Evolutionary conservation across 2,329 filamentous ascomycete genomes (phyloP), one percentile per base, ranked within the genome.

Genomic region (Penicillium sp.): DNA sequence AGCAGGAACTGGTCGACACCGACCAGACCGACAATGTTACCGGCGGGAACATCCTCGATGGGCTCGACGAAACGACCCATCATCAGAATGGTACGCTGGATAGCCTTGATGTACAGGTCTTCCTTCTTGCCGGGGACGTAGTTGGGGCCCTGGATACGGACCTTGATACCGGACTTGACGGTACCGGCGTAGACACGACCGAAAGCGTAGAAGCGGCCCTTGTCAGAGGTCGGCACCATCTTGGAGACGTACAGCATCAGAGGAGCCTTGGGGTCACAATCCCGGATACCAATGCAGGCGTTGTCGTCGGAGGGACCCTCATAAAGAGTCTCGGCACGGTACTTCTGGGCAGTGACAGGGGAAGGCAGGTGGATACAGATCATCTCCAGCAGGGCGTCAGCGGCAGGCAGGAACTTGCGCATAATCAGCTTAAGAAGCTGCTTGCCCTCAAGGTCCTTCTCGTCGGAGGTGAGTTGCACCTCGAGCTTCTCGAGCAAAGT

Each of bases 171-270:
- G 57, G 92, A 96, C 65, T 79, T 79, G 76, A 95, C 92, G 68
- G 89, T 96, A 85, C 92, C 92, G 60, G 92, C 77, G 80, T 96
- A 98, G 75, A 98, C 92, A 94, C 92, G 92, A 75, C 92, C 92
- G 76, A 98, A 98, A 70, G 92, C 92, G 77, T 95, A 98, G 87
- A 98, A 98, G 75, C 92, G 90, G 73, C 92, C 92, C 84, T 95
- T 96, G 68, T 98, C 92, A 62, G 88, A 93, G 59, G 92, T 98
- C 64, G 92, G 92, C 66, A 98, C 92, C 92, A 98, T 98, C 87
- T 98, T 98, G 72, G 92, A 98, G 71, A 98, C 89, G 85, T 98
- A 98, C 59, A 96, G 79, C 92, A 98, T 98, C 73, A 98, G 92
- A 63, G 90, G 86, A 70, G 80, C 92, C 78, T 95, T 94, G 72